phyloP scores from a whole-genome alignment of 208 protist genomes.

The Leishmania martiniquensis region DNA sequence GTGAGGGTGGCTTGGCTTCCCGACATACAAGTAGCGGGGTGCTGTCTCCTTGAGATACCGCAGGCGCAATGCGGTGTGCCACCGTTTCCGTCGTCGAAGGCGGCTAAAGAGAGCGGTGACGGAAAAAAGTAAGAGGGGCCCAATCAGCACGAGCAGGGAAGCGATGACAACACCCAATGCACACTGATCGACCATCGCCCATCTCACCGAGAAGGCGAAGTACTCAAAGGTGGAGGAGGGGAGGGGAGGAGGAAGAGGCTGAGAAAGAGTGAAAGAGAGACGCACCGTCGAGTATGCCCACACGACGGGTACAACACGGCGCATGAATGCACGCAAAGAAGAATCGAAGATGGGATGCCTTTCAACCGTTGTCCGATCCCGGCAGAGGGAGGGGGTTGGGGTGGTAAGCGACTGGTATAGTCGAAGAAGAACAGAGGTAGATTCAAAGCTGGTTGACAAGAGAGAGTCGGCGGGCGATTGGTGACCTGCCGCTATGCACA shows the following conservation, averaged over 20 bases:
- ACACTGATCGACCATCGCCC: no score
- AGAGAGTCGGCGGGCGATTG: neutral
- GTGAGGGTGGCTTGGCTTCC: neutral
- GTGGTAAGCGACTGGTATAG: no score
- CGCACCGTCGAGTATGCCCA: no score
- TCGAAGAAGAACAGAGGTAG: neutral
- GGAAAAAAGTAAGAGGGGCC: no score
- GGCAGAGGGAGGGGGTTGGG: no score
- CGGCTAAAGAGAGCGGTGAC: neutral
- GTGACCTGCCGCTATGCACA: neutral
- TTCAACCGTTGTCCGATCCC: neutral
- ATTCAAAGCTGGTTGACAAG: neutral
- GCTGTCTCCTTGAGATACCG: neutral
- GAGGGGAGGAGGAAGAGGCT: neutral
- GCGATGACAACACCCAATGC: no score
- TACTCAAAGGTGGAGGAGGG: no score
- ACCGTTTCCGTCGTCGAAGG: no score
- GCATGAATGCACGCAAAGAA: neutral
- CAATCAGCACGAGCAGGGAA: no score
- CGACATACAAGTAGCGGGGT: neutral
- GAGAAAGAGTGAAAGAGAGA: neutral
- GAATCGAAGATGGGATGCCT: neutral
- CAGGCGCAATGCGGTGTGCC: neutral
- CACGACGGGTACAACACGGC: neutral
- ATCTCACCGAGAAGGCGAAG: no score